Base-by-base conservation (phyloP, 495 filamentous ascomycete species). In the Cladorrhinum samala region DNA sequence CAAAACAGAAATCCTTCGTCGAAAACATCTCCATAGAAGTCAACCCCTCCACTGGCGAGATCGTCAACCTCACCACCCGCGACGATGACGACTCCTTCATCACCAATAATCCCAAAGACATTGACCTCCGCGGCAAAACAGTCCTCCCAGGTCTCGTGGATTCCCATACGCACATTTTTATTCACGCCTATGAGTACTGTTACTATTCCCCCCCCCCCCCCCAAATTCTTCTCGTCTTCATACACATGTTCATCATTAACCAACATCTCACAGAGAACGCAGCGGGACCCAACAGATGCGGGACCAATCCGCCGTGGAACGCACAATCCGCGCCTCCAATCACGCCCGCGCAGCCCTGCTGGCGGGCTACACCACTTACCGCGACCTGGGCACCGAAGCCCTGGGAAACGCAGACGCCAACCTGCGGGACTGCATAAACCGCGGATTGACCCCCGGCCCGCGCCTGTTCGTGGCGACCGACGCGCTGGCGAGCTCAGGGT, bases 341-440 rank as follows among this genome's bases (percentile, higher is more conserved):
- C 74, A 79, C 57, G 74, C 66, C 44, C 70, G 66, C 36, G 63
- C 68, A 16, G 77, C 74, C 2, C 56, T 81, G n/a, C 64, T 77
- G 25, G 76, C 77, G 1, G 77, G 78, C 21, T 80, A 74, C 63
- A 79, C 76, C 2, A 80, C 78, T 7, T 79, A 78, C 61, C 72
- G 77, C 19, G 77, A 80, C 54, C 69, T 82, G 1, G 78, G 77
- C 9, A 76, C 72, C 17, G 78, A 79, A 58, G 68, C 69, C 0
- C 61, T 79, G 2, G 61, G 62, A 16, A 65, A 66, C 33, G 69
- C 71, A 18, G 77, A 82, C 54, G 68, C 68, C 24, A 65, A 63
- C 52, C 57, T 75, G 11, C 61, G 71, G 9, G 68, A 74, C 48
- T 76, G 61, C 25, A 68, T 81, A 57, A 77, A 77, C 56, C 72